Conservation (phyloP, 441 rosid genomes). For the Erodium texanum region DNA sequence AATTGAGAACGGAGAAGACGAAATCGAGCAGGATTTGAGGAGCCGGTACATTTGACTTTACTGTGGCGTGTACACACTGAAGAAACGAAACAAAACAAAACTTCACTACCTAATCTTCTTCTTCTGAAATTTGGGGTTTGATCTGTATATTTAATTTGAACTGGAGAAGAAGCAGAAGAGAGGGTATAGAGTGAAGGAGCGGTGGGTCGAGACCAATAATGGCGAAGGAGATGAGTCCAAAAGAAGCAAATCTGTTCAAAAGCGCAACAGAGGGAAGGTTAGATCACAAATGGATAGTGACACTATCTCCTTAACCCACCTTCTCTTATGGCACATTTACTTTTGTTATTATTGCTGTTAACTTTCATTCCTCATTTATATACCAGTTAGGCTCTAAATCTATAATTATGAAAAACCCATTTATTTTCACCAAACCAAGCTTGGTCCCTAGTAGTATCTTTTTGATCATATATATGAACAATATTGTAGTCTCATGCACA, state of each 20-base stretch:
- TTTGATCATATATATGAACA: too few species aligned
- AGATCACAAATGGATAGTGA: conserved; percentile 13
- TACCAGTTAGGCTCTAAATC: background rate
- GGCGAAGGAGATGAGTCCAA: background rate
- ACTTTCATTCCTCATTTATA: background rate
- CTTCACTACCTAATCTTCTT: background rate
- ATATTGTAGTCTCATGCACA: too few species aligned
- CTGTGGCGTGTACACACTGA: background rate
- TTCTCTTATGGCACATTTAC: background rate
- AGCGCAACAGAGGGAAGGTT: conserved; percentile 14
- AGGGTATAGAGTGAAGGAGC: background rate
- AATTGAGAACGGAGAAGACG: conserved; percentile 12
- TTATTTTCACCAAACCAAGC: too few species aligned
- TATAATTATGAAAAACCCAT: too few species aligned
- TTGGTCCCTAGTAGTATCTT: too few species aligned
- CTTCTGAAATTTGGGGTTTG: background rate
- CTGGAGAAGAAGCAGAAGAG: background rate
- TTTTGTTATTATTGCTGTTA: background rate
- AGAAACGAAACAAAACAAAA: background rate
- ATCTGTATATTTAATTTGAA: background rate
- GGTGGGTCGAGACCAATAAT: background rate
- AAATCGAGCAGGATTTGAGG: conserved; percentile 26
- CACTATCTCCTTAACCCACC: background rate
- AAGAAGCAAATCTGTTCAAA: background rate
- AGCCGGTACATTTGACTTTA: conserved; percentile 43